phyloP scores from a whole-genome alignment of 2,329 filamentous ascomycete genomes.

The Thelonectria rubi region DNA sequence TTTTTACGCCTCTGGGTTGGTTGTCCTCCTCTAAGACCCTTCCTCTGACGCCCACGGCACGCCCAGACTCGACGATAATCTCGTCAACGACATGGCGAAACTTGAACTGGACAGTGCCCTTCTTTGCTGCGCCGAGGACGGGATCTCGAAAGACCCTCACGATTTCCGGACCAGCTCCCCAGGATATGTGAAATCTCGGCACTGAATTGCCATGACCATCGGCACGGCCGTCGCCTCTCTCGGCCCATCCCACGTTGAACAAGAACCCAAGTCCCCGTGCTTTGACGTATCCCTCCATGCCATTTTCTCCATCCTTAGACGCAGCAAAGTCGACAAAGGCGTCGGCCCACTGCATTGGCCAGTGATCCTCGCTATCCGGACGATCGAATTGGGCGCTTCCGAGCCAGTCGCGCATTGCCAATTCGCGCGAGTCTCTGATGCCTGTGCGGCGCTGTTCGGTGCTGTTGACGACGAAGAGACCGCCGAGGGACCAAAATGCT shows the following conservation, averaged over 20 bases:
- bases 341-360: constrained; percentile 69
- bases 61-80: constrained; percentile 60
- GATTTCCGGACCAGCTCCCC: constrained; percentile 69
- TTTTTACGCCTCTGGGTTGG: constrained; percentile 60
- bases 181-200: constrained; percentile 69
- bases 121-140: constrained; percentile 60
- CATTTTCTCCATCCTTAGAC: constrained; percentile 47
- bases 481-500: constrained; percentile 71
- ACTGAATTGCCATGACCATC: constrained; percentile 70
- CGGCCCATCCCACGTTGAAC: constrained; percentile 67
- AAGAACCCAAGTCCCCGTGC: constrained; percentile 62
- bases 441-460: constrained; percentile 65
- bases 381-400: constrained; percentile 67
- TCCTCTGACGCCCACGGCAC: constrained; percentile 63
- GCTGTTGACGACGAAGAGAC: constrained; percentile 68
- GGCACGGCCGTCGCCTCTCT: constrained; percentile 64
- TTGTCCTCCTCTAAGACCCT: constrained; percentile 62
- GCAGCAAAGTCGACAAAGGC: constrained; percentile 70
- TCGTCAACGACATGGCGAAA: constrained; percentile 67
- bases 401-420: constrained; percentile 68
- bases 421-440: constrained; percentile 64
- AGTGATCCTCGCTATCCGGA: constrained; percentile 59
- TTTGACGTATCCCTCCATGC: constrained; percentile 67
- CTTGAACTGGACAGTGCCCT: constrained; percentile 63
- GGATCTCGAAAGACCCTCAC: constrained; percentile 67